Evolutionary conservation across 768 basidiomycete genomes (phyloP).

Genomic region (Ephemerocybe angulata): DNA sequence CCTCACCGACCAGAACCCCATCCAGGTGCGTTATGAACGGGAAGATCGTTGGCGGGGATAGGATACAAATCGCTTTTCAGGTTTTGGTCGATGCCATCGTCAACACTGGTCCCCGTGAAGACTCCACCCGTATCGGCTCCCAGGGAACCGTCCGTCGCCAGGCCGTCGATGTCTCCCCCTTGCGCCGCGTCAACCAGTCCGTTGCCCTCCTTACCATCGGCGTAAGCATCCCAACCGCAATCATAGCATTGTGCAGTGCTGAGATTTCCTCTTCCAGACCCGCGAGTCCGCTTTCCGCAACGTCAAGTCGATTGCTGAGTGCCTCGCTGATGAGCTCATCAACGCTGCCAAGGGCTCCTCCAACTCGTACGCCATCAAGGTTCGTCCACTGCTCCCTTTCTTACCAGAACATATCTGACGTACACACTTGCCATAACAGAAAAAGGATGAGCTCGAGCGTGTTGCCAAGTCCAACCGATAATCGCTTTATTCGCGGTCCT

Average conservation of each 20-base stretch:
- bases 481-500: conserved; percentile 36
- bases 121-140: conserved; percentile 99
- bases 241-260: neutral
- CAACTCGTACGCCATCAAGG: conserved; percentile 99
- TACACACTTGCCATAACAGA: conserved; percentile 40
- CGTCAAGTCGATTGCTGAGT: conserved; percentile 98
- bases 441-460: conserved; percentile 99
- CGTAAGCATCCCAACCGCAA: conserved; percentile 47
- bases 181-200: conserved; percentile 97
- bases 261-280: conserved; percentile 49
- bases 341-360: conserved; percentile 99
- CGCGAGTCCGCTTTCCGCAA: conserved; percentile 99
- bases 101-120: conserved; percentile 99
- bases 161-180: conserved; percentile 98
- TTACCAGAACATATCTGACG: neutral
- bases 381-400: conserved; percentile 25
- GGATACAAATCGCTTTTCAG: conserved; percentile 32
- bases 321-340: conserved; percentile 98
- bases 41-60: neutral
- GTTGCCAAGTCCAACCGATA: conserved; percentile 99
- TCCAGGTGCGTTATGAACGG: conserved; percentile 68
- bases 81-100: conserved; percentile 97
- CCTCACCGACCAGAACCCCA: conserved; percentile 99
- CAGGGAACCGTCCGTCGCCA: conserved; percentile 99
- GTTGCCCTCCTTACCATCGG: conserved; percentile 93